These are phyloP conservation scores for Tolypocladium sp. DNA, from an alignment of 2,329 filamentous ascomycete genomes.

Conservation along the genomic window DNA sequence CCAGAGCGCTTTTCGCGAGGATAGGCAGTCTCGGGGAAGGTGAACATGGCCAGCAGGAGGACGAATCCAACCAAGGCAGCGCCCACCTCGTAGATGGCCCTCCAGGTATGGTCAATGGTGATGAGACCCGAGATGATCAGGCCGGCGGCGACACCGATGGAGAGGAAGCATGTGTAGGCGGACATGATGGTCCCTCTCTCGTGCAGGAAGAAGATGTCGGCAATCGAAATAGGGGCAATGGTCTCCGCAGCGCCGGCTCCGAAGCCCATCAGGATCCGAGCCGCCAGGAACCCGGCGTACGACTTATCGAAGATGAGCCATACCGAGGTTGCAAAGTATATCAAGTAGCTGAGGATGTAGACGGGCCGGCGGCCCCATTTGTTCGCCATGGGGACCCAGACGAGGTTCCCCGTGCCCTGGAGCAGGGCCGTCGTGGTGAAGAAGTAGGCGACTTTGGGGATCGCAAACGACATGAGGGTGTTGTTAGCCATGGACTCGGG, in stretches of 20 bases:
- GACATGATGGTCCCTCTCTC: slow-evolving; percentile 44
- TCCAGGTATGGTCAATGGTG: slow-evolving; percentile 37
- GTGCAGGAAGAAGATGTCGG: slow-evolving; percentile 49
- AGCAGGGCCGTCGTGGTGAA: slow-evolving; percentile 41
- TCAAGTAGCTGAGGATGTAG: slow-evolving; percentile 32
- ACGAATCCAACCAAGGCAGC: slow-evolving; percentile 38
- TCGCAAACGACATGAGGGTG: slow-evolving; percentile 18
- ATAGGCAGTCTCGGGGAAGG: slow-evolving; percentile 47
- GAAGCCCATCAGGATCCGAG: slow-evolving; percentile 42
- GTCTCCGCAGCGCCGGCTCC: slow-evolving; percentile 44
- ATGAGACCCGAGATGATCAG: slow-evolving; percentile 37
- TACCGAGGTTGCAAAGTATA: slow-evolving; percentile 30
- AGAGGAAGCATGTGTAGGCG: slow-evolving; percentile 30
- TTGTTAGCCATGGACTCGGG: slow-evolving; percentile 20
- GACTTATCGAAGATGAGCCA: slow-evolving; percentile 33
- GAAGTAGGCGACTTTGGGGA: slow-evolving; percentile 40
- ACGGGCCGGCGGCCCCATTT: slow-evolving; percentile 34
- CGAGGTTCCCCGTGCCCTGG: slow-evolving; percentile 36
- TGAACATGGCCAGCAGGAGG: slow-evolving; percentile 39
- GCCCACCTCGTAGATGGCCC: slow-evolving; percentile 42
- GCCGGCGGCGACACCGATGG: slow-evolving; percentile 31
- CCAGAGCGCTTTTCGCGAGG: slow-evolving; percentile 15
- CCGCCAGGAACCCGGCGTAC: slow-evolving; percentile 32
- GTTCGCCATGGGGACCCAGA: slow-evolving; percentile 36
- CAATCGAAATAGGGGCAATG: slow-evolving; percentile 39